Percentiles rank a stretch among this genome's conserved stretches.
Evolutionary conservation across 192 early-diverging fungal species (phyloP).

Genomic region (Podochytrium sp.): DNA sequence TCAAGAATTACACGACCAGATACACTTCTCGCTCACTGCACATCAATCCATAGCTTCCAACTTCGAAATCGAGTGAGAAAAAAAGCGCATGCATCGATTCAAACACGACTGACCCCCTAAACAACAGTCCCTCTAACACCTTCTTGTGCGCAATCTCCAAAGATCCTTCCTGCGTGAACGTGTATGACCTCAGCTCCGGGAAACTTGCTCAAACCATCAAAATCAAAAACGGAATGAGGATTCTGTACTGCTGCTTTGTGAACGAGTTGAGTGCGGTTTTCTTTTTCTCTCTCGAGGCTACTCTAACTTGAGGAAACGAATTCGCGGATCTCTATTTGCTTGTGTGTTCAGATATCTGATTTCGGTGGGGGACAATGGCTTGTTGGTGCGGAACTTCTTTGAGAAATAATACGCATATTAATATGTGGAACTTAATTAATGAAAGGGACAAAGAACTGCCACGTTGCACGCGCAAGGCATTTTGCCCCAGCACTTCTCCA

Average conservation of each 20-base stretch:
- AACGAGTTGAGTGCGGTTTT: background rate
- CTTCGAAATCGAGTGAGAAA: no score
- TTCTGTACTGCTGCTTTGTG: background rate
- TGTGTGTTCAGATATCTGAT: background rate
- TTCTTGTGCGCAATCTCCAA: background rate
- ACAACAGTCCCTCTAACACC: background rate
- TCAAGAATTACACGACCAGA: no score
- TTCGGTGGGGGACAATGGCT: background rate
- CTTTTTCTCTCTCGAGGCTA: no score
- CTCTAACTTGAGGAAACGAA: no score
- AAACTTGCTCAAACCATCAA: background rate
- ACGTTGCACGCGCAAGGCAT: no score
- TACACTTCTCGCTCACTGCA: no score
- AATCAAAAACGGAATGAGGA: background rate
- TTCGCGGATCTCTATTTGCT: background rate
- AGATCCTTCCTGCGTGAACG: background rate
- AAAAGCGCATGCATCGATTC: background rate
- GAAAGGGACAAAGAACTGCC: background rate
- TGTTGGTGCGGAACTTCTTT: slow-evolving; percentile 5
- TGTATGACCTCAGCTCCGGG: background rate
- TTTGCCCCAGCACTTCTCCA: no score
- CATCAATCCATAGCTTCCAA: no score
- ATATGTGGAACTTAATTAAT: background rate
- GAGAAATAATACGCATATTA: no score
- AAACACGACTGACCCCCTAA: background rate